These are phyloP conservation scores for Byssothecium circinans DNA, from an alignment of 2,329 filamentous ascomycete species.

Conservation along the genomic window DNA sequence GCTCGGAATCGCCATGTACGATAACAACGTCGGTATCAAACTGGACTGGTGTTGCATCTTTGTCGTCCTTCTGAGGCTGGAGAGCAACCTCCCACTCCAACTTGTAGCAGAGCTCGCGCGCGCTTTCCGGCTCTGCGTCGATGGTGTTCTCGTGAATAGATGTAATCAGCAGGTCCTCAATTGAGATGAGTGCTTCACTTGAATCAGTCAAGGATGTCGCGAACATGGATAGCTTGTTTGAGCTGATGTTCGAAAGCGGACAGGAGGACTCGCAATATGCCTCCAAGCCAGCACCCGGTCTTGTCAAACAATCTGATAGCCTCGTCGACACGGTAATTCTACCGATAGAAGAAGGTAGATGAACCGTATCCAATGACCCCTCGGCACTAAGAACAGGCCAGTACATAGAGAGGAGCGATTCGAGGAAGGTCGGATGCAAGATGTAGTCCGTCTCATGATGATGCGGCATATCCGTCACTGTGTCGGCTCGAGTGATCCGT, in stretches of 20 bases:
- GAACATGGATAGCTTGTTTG: constrained; percentile 27
- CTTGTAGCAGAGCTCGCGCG: constrained; percentile 35
- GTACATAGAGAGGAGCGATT: constrained; percentile 31
- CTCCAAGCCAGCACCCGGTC: constrained; percentile 11
- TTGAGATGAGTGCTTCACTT: constrained; percentile 18
- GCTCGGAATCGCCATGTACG: constrained; percentile 1
- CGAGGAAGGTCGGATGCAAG: constrained; percentile 30
- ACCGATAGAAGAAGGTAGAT: constrained; percentile 28
- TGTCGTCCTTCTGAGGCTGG: background rate
- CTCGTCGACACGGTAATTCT: constrained; percentile 22
- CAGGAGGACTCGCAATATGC: constrained; percentile 17
- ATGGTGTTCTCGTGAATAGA: constrained; percentile 21
- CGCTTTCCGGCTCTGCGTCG: constrained; percentile 4
- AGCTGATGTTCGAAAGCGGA: constrained; percentile 8
- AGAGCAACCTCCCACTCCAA: constrained; percentile 24
- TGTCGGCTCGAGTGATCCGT: constrained; percentile 19
- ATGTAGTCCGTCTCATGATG: constrained; percentile 27
- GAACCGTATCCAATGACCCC: constrained; percentile 14
- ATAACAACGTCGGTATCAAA: constrained; percentile 2
- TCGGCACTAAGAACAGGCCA: constrained; percentile 27
- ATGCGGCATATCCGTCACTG: constrained; percentile 29
- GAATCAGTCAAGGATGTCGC: constrained; percentile 11
- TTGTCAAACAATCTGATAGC: constrained; percentile 5
- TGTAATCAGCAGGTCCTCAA: constrained; percentile 26
- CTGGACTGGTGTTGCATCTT: background rate